These are phyloP conservation scores for Codiaeum variegatum DNA, from an alignment of 441 rosid genomes.

Conservation along the genomic window DNA sequence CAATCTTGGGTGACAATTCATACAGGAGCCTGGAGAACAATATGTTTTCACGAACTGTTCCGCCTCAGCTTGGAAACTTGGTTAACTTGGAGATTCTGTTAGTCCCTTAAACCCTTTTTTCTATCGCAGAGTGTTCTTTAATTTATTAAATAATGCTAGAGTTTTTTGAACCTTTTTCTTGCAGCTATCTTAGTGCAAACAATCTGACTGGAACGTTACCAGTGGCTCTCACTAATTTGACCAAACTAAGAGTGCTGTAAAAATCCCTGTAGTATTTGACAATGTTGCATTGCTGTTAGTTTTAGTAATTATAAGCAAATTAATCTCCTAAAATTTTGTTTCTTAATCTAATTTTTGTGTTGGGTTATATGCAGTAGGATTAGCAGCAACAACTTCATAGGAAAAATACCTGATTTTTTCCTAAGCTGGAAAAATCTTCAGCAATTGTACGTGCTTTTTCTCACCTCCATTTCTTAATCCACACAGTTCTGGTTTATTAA, in stretches of 20 bases:
- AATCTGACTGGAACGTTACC: conserved; percentile 31
- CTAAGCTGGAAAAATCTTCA: conserved; percentile 31
- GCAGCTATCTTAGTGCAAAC: conserved; percentile 30
- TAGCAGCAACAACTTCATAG: conserved; percentile 35
- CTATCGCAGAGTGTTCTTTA: background rate
- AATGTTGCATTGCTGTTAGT: background rate
- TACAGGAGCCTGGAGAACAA: conserved; percentile 42
- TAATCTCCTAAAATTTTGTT: background rate
- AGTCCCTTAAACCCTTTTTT: conserved; percentile 20
- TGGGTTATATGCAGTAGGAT: conserved; percentile 33
- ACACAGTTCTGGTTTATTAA: background rate
- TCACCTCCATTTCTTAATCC: background rate
- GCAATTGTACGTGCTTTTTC: conserved; percentile 21
- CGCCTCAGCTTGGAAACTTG: conserved; percentile 39
- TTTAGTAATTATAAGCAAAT: background rate
- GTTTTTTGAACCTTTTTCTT: background rate
- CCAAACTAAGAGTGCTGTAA: conserved; percentile 34
- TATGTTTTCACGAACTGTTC: conserved; percentile 43
- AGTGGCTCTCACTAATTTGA: conserved; percentile 15
- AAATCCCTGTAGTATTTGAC: conserved; percentile 14
- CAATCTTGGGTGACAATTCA: background rate
- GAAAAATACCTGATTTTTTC: conserved; percentile 28
- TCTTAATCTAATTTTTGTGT: background rate
- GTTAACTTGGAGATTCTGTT: conserved; percentile 35
- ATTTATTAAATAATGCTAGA: background rate